Evolutionary conservation across 2,329 filamentous ascomycete species (phyloP).

Genomic region (Fusarium anguioides): DNA sequence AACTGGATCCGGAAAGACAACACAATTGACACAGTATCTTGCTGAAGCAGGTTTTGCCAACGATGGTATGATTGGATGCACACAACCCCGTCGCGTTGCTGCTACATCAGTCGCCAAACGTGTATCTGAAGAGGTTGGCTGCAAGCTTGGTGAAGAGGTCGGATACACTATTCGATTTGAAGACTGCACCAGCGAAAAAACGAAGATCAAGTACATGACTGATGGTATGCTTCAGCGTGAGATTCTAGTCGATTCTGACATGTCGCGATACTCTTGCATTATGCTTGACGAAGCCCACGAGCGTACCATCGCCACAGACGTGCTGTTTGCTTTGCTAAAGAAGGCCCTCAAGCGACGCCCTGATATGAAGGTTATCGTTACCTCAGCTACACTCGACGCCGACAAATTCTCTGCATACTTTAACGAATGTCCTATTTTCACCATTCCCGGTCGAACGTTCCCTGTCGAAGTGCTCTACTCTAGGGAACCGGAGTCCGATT

Average conservation of each 20-base stretch:
- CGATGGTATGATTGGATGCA: conserved; percentile 91
- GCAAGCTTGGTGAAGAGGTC: conserved; percentile 88
- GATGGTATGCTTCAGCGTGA: conserved; percentile 98
- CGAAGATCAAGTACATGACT: conserved; percentile 99
- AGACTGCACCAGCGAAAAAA: conserved; percentile 87
- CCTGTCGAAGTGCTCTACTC: conserved; percentile 97
- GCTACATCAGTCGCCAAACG: conserved; percentile 98
- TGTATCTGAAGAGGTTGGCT: conserved; percentile 95
- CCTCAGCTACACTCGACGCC: conserved; percentile 93
- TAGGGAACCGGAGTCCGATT: conserved; percentile 93
- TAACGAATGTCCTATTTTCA: conserved; percentile 94
- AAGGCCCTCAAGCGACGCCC: conserved; percentile 87
- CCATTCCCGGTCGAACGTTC: conserved; percentile 93
- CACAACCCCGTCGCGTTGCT: conserved; percentile 94
- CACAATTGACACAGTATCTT: conserved; percentile 93
- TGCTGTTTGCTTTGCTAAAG: conserved; percentile 93
- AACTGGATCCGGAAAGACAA: conserved; percentile 97
- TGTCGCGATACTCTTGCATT: conserved; percentile 92
- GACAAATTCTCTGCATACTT: conserved; percentile 99
- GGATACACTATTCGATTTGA: conserved; percentile 99
- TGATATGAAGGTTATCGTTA: conserved; percentile 95
- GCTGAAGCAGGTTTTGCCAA: conserved; percentile 92
- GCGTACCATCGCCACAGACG: conserved; percentile 93
- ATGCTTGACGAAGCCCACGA: conserved; percentile 99
- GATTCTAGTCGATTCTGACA: conserved; percentile 89